Evolutionary conservation across 257 asterid genomes (phyloP).

Genomic region (Euphrasia confusa): DNA sequence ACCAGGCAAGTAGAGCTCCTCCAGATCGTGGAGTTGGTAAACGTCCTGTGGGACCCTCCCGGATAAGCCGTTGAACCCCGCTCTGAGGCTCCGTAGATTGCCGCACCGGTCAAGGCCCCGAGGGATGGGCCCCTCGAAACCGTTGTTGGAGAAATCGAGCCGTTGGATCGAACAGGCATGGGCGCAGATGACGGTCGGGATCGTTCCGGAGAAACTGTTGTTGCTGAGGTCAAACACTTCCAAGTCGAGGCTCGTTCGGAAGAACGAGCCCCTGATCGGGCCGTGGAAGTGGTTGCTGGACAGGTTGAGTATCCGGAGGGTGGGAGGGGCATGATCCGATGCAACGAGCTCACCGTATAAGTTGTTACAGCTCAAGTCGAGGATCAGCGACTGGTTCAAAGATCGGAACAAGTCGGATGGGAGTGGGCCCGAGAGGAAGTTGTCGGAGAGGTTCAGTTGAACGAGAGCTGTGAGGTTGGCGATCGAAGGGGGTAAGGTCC

Average conservation of each 20-base stretch:
- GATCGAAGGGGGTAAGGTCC: conserved; percentile 14
- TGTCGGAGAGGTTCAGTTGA: conserved; percentile 47
- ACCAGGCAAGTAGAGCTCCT: conserved; percentile 62
- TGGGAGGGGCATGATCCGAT: conserved; percentile 36
- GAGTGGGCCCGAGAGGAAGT: conserved; percentile 49
- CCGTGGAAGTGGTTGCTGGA: conserved; percentile 80
- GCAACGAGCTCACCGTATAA: conserved; percentile 38
- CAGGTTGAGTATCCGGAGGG: conserved; percentile 40
- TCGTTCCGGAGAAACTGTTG: conserved; percentile 37
- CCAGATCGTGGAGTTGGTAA: conserved; percentile 39
- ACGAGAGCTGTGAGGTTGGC: conserved; percentile 41
- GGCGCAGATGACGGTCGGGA: conserved; percentile 54
- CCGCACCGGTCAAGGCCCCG: conserved; percentile 51
- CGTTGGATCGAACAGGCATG: conserved; percentile 34
- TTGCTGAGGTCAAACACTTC: conserved; percentile 34
- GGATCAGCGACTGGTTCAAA: conserved; percentile 29
- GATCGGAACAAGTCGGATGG: conserved; percentile 45
- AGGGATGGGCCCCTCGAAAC: conserved; percentile 39
- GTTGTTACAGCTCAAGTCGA: conserved; percentile 76
- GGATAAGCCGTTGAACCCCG: conserved; percentile 57
- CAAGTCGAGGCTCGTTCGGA: conserved; percentile 44
- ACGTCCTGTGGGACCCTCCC: conserved; percentile 65
- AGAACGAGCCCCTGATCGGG: conserved; percentile 37
- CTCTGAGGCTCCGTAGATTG: conserved; percentile 48
- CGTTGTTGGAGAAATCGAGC: conserved; percentile 54